Evolutionary conservation across 208 protist species (phyloP).

Genomic region (Crithidia fasciculata): DNA sequence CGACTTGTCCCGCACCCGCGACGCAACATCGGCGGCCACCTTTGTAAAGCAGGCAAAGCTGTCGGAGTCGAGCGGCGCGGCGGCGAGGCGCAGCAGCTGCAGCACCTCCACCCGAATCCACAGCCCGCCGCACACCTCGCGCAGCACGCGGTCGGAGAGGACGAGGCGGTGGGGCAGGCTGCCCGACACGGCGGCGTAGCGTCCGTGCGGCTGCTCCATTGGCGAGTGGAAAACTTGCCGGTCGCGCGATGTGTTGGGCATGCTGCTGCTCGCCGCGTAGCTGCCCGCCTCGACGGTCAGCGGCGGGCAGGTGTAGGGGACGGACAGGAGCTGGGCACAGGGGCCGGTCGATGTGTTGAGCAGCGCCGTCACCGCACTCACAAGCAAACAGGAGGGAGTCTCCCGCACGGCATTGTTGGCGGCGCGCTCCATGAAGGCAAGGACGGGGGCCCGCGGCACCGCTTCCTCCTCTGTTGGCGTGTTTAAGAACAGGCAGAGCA

Average conservation of each 20-base stretch:
- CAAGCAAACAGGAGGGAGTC: conserved; percentile 18
- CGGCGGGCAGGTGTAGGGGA: conserved; percentile 33
- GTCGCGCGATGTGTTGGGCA: conserved; percentile 11
- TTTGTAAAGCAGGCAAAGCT: conserved; percentile 26
- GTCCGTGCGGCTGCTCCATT: conserved; percentile 17
- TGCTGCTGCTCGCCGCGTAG: conserved; percentile 7
- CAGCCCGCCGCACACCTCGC: conserved; percentile 38
- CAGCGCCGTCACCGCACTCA: conserved; percentile 41
- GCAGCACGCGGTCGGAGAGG: conserved; percentile 26
- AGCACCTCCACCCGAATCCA: conserved; percentile 56
- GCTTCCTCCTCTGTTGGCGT: background rate
- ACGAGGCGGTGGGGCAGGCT: conserved; percentile 10
- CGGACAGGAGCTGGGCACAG: conserved; percentile 53
- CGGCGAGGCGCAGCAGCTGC: conserved; percentile 36
- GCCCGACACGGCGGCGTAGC: conserved; percentile 1
- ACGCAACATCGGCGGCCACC: conserved; percentile 15
- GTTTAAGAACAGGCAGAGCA: conserved; percentile 33
- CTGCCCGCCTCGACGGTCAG: conserved; percentile 18
- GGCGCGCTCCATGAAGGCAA: conserved; percentile 8
- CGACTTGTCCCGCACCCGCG: conserved; percentile 16
- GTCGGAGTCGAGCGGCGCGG: conserved; percentile 37
- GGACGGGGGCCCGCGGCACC: background rate
- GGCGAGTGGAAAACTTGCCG: conserved; percentile 11
- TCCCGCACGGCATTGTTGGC: conserved; percentile 9
- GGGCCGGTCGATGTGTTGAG: conserved; percentile 50